A percentile compares a stretch with the other conserved stretches of the same genome.
These are phyloP conservation scores for Hemileia vastatrix DNA, from an alignment of 1,284 basidiomycete species.

Conservation along the genomic window DNA sequence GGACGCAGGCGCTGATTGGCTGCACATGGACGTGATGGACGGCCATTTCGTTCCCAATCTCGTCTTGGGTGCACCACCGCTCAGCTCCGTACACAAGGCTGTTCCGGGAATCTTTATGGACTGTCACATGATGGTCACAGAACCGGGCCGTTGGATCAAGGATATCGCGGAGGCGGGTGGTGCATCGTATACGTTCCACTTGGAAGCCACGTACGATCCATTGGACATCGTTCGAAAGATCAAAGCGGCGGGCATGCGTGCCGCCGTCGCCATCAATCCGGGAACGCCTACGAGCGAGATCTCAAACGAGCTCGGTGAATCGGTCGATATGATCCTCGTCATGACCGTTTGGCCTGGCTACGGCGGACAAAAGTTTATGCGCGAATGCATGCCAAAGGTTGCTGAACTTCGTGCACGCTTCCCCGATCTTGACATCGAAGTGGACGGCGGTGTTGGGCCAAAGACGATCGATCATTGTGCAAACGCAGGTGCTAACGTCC, in stretches of 20 bases:
- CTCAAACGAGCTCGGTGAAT: constrained; percentile 62
- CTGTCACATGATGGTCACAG: constrained; percentile 99
- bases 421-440: constrained; percentile 79
- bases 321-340: constrained; percentile 82
- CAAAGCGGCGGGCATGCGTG: constrained; percentile 70
- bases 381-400: constrained; percentile 75
- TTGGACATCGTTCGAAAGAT: constrained; percentile 38
- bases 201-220: constrained; percentile 73
- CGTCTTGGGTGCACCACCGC: constrained; percentile 86
- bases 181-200: constrained; percentile 88
- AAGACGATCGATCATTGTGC: constrained; percentile 82
- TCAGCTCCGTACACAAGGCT: constrained; percentile 75
- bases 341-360: constrained; percentile 92
- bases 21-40: constrained; percentile 71
- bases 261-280: constrained; percentile 86
- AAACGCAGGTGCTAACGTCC: constrained; percentile 88
- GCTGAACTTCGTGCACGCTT: constrained; percentile 56
- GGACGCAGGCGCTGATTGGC: constrained; percentile 80
- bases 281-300: constrained; percentile 76
- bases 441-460: constrained; percentile 91
- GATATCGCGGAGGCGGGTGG: constrained; percentile 94
- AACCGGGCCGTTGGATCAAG: constrained; percentile 92
- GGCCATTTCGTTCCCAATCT: constrained; percentile 98
- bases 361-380: constrained; percentile 93
- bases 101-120: constrained; percentile 98